A percentile compares a stretch with the other conserved stretches of the same genome.
phyloP scores from a whole-genome alignment of 306 rosid species.

The Ammopiptanthus mongolicus region DNA sequence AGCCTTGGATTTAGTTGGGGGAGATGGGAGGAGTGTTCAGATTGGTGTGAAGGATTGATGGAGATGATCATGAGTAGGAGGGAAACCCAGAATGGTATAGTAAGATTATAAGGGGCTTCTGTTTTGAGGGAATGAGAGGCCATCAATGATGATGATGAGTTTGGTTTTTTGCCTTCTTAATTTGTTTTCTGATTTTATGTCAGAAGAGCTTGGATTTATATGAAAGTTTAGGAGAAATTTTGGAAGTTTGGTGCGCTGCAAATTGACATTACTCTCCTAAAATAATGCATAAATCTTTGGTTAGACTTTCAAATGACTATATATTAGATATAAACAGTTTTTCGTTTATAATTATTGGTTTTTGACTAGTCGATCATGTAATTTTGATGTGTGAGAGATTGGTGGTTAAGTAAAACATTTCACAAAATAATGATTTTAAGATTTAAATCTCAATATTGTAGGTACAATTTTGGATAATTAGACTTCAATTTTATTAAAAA shows the following conservation, averaged over 20 bases:
- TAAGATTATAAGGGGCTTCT: constrained; percentile 1
- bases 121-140: constrained; percentile 25
- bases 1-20: constrained; percentile 56
- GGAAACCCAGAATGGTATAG: neutral
- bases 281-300: neutral
- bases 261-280: constrained; percentile 13
- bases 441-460: no score
- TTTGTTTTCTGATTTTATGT: neutral
- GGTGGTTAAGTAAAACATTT: no score
- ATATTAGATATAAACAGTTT: constrained; percentile 5
- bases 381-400: no score
- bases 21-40: constrained; percentile 13
- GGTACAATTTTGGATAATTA: neutral
- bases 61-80: constrained; percentile 20
- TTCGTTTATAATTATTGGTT: no score
- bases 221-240: neutral
- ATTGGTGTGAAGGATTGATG: constrained; percentile 51
- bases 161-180: neutral
- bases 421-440: no score
- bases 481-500: neutral
- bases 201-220: constrained; percentile 27
- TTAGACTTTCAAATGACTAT: neutral
- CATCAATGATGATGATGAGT: neutral
- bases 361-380: no score
- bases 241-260: constrained; percentile 22